phyloP scores from a whole-genome alignment of 495 filamentous ascomycete species.

The Baudoinia panamericana region DNA sequence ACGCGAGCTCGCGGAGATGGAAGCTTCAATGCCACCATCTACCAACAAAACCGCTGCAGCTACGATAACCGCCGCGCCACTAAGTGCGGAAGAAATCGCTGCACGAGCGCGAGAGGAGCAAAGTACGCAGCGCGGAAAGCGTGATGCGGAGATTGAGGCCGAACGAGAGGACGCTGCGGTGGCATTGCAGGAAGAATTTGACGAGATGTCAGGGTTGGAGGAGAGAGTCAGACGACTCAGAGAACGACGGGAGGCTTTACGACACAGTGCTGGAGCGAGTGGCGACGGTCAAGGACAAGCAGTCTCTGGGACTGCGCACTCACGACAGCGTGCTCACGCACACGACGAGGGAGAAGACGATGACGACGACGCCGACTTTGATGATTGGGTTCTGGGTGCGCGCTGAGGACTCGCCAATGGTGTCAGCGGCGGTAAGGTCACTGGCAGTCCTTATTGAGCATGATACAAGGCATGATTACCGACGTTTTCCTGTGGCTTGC shows the following conservation, averaged over 20 bases:
- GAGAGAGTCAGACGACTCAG: slow-evolving; percentile 63
- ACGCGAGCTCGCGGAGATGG: slow-evolving; percentile 51
- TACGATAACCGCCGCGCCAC: slow-evolving; percentile 56
- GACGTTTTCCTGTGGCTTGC: no score
- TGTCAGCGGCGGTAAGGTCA: no score
- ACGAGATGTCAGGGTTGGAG: slow-evolving; percentile 87
- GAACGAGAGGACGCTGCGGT: slow-evolving; percentile 78
- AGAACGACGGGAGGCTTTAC: slow-evolving; percentile 50
- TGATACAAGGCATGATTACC: no score
- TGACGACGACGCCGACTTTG: slow-evolving; percentile 46
- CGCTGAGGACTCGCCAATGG: no score
- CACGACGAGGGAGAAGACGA: slow-evolving; percentile 36
- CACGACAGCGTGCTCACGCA: slow-evolving; percentile 1
- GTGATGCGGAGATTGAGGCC: slow-evolving; percentile 55
- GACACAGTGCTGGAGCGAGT: slow-evolving; percentile 35
- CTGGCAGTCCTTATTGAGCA: no score
- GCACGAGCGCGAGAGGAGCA: slow-evolving; percentile 49
- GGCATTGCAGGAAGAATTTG: slow-evolving; percentile 72
- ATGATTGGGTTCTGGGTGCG: slow-evolving; percentile 41
- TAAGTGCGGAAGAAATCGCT: slow-evolving; percentile 61
- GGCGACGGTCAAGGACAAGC: slow-evolving; percentile 24
- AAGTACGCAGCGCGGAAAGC: slow-evolving; percentile 37
- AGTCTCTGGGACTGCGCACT: slow-evolving; percentile 8
- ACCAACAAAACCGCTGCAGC: slow-evolving; percentile 33
- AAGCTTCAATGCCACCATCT: slow-evolving; percentile 35